A percentile compares a stretch with the other conserved stretches of the same genome.
Conservation (phyloP, 225 moss, liverwort and hornwort species). For the Bryoerythrophyllum caledonicum region DNA sequence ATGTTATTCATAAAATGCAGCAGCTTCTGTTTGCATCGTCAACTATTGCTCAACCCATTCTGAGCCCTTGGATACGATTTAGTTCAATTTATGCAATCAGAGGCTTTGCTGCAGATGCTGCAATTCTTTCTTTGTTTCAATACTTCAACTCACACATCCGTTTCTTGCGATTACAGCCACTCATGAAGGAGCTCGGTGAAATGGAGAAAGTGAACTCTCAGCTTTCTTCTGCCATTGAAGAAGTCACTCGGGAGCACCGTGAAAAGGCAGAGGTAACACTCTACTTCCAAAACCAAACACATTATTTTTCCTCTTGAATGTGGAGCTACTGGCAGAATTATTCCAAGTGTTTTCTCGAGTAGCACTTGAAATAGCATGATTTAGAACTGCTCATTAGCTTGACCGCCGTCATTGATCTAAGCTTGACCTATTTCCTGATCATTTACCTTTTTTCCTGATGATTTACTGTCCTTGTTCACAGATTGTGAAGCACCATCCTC, state of each 20-base stretch:
- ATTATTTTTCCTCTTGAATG: neutral
- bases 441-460: neutral
- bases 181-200: conserved; percentile 95
- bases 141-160: conserved; percentile 18
- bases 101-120: neutral
- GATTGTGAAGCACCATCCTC: conserved; percentile 99
- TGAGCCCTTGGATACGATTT: conserved; percentile 70
- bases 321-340: neutral
- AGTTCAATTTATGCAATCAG: neutral
- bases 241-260: conserved; percentile 95
- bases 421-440: neutral
- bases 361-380: neutral
- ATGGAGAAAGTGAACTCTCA: conserved; percentile 99
- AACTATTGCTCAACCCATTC: conserved; percentile 92
- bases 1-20: conserved; percentile 94
- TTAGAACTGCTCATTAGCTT: neutral
- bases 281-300: neutral
- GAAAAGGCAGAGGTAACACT: conserved; percentile 89
- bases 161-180: conserved; percentile 45
- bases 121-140: neutral
- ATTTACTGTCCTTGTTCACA: conserved; percentile 26
- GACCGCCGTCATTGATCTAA: neutral
- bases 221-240: conserved; percentile 92
- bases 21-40: conserved; percentile 97
- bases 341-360: neutral